Evolutionary conservation across 2,329 filamentous ascomycete genomes (phyloP).

Genomic region (Fusarium subtropicale): DNA sequence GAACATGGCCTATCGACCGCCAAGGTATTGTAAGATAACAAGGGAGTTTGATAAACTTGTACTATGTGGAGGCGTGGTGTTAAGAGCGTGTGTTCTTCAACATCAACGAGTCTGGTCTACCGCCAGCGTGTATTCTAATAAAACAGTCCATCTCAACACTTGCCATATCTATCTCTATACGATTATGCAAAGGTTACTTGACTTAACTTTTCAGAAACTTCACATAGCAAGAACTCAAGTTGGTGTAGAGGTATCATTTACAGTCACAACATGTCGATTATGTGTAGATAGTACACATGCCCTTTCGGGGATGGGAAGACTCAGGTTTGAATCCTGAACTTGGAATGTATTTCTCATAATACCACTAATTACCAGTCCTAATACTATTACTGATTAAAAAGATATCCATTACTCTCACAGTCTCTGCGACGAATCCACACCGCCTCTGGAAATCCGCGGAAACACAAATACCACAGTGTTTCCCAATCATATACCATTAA

Average conservation of each 20-base stretch:
- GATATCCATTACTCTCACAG: background rate
- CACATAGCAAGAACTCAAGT: too few species aligned
- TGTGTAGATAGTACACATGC: background rate
- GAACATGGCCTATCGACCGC: background rate
- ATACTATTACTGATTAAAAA: background rate
- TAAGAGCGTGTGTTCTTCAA: background rate
- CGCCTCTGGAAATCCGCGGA: background rate
- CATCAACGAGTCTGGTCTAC: background rate
- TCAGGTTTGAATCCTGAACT: background rate
- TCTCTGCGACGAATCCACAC: background rate
- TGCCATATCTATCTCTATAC: background rate
- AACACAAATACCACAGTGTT: background rate
- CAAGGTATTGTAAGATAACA: slow-evolving; percentile 26
- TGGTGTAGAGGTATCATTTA: too few species aligned
- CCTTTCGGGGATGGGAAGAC: background rate
- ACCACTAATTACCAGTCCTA: background rate
- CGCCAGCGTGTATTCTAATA: background rate
- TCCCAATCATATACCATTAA: background rate
- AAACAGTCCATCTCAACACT: background rate
- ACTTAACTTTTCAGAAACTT: background rate
- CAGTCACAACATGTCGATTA: too few species aligned
- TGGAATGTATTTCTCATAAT: background rate
- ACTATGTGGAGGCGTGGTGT: slow-evolving; percentile 14
- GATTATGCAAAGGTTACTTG: background rate
- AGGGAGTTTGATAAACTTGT: slow-evolving; percentile 13